Conservation (phyloP, 345 rosid species). For the Noccaea bulbosa region DNA sequence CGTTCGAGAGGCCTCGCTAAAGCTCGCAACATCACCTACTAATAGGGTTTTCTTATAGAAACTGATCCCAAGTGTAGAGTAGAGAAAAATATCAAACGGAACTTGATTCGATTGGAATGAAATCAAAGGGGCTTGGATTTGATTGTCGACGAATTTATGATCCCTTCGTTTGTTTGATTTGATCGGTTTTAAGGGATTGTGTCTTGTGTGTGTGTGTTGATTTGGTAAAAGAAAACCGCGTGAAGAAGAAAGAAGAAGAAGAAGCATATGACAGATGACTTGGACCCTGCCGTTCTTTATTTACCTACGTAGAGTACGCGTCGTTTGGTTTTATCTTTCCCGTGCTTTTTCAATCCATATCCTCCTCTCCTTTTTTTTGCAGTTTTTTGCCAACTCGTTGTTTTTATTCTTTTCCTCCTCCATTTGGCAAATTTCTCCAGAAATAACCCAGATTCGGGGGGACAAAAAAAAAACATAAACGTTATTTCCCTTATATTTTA, state of each 20-base stretch:
- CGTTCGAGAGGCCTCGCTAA: constrained; percentile 71
- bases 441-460: background rate
- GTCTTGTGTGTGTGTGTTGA: constrained; percentile 17
- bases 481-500: constrained; percentile 2
- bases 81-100: background rate
- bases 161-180: constrained; percentile 27
- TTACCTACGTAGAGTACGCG: constrained; percentile 52
- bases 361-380: background rate
- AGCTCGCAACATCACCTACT: constrained; percentile 62
- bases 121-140: background rate
- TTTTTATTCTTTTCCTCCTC: constrained; percentile 13
- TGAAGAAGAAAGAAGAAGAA: constrained; percentile 48
- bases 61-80: constrained; percentile 17
- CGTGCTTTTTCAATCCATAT: constrained; percentile 15
- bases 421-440: constrained; percentile 5
- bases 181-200: constrained; percentile 33
- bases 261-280: constrained; percentile 34
- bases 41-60: constrained; percentile 18
- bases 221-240: constrained; percentile 57
- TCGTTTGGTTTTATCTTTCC: constrained; percentile 23
- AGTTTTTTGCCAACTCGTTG: constrained; percentile 23
- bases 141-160: background rate
- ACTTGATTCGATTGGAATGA: constrained; percentile 5
- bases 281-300: constrained; percentile 36
- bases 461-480: background rate